Percentiles rank a stretch among this genome's conserved stretches.
Conservation (phyloP, 768 basidiomycete genomes). For the Trametes punicea region DNA sequence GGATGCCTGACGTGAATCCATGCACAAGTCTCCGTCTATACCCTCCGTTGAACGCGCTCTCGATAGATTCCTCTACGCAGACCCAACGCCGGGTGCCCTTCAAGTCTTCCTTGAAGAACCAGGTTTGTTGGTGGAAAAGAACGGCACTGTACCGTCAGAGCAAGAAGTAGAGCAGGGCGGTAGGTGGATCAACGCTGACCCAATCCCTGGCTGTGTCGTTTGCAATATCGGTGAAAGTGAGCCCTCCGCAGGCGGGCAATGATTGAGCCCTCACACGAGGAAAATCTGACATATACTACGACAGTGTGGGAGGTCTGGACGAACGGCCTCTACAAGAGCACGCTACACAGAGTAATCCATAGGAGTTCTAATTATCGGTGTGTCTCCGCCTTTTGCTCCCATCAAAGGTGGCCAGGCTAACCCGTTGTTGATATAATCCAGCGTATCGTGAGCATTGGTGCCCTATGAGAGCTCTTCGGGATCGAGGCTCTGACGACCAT, state of each 20-base stretch:
- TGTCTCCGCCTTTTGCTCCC: too few relatives aligned
- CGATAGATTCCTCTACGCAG: constrained; percentile 80
- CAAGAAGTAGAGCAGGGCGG: constrained; percentile 54
- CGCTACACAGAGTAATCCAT: constrained; percentile 88
- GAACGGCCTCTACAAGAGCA: constrained; percentile 81
- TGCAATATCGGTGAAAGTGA: constrained; percentile 91
- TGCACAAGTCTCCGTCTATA: not conserved
- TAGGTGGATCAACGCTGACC: constrained; percentile 82
- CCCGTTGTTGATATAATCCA: constrained; percentile 24
- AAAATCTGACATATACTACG: not conserved
- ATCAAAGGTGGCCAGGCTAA: too few relatives aligned
- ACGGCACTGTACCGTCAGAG: constrained; percentile 35
- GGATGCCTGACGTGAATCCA: constrained; percentile 76
- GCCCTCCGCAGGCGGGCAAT: too few relatives aligned
- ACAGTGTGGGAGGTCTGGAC: constrained; percentile 94
- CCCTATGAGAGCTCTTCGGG: not conserved
- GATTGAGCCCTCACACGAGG: too few relatives aligned
- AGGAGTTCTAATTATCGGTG: constrained; percentile 62
- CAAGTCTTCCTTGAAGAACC: constrained; percentile 69
- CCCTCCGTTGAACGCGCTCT: not conserved
- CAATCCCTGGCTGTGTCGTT: constrained; percentile 77
- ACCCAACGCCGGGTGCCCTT: constrained; percentile 74
- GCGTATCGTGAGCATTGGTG: constrained; percentile 61
- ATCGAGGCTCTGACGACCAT: not conserved
- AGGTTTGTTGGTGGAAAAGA: constrained; percentile 28